Conservation (phyloP, 805 yeast species). For the Wickerhamiella azymoides region DNA sequence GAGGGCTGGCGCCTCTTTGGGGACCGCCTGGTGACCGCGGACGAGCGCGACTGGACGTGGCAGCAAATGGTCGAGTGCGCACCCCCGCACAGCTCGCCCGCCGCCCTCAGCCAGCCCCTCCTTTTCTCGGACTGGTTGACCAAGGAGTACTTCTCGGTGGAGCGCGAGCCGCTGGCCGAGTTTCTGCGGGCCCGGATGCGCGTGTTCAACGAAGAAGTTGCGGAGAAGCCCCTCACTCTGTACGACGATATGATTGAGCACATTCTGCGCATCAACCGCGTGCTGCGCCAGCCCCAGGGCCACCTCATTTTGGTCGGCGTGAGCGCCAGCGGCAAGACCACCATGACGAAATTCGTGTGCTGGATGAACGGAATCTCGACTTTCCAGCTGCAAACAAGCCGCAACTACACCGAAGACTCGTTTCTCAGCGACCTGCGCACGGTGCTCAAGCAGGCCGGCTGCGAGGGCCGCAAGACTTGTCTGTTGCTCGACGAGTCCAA, state of each 20-base stretch:
- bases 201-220: constrained; percentile 67
- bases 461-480: constrained; percentile 48
- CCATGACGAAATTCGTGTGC: constrained; percentile 65
- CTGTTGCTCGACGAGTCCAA: constrained; percentile 72
- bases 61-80: constrained; percentile 20
- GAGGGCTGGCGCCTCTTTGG: constrained; percentile 68
- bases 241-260: constrained; percentile 64
- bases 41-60: constrained; percentile 40
- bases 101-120: constrained; percentile 36
- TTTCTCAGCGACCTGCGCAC: constrained; percentile 54
- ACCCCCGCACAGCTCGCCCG: constrained; percentile 22
- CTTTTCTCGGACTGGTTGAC: constrained; percentile 67
- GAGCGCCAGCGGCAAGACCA: constrained; percentile 68
- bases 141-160: constrained; percentile 43
- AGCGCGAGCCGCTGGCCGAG: constrained; percentile 31
- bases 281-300: constrained; percentile 73
- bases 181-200: constrained; percentile 53
- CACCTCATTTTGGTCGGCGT: constrained; percentile 79
- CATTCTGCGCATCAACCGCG: constrained; percentile 65
- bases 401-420: constrained; percentile 41
- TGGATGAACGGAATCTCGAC: constrained; percentile 76
- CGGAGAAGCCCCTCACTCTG: constrained; percentile 44
- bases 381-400: constrained; percentile 42
- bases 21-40: constrained; percentile 44
- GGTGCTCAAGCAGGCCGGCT: constrained; percentile 37